phyloP scores from a whole-genome alignment of 1,284 basidiomycete genomes.

The Binderoboletus segoi region DNA sequence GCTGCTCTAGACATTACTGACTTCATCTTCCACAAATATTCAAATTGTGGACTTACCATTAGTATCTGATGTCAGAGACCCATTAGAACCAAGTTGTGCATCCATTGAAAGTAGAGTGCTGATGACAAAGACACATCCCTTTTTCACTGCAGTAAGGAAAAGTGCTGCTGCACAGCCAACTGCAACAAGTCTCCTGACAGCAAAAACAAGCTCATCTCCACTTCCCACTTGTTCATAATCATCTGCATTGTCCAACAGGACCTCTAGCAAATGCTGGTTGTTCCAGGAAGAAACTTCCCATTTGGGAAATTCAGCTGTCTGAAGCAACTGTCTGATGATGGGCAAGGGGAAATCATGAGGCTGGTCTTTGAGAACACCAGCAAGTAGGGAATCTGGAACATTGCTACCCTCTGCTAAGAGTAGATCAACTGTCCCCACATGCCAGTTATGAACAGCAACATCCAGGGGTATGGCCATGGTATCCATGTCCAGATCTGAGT shows the following conservation, averaged over 20 bases:
- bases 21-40: neutral
- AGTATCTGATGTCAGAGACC: neutral
- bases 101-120: neutral
- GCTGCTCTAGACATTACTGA: neutral
- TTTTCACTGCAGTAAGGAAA: neutral
- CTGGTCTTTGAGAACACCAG: neutral
- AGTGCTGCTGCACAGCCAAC: neutral
- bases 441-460: neutral
- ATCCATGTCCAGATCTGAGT: neutral
- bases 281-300: neutral
- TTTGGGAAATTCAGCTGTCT: neutral
- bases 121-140: neutral
- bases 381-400: neutral
- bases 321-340: neutral
- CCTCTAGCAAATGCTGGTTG: neutral
- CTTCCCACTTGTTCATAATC: neutral
- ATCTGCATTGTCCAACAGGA: neutral
- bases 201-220: neutral
- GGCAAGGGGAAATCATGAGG: neutral
- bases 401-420: neutral
- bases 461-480: neutral
- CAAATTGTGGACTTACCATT: neutral
- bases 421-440: neutral
- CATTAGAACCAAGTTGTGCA: too few relatives aligned
- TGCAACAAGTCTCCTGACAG: neutral